Percentiles rank a stretch among this genome's conserved stretches.
Conservation (phyloP, 805 yeast species). For the Metschnikowia chrysomelidarum region DNA sequence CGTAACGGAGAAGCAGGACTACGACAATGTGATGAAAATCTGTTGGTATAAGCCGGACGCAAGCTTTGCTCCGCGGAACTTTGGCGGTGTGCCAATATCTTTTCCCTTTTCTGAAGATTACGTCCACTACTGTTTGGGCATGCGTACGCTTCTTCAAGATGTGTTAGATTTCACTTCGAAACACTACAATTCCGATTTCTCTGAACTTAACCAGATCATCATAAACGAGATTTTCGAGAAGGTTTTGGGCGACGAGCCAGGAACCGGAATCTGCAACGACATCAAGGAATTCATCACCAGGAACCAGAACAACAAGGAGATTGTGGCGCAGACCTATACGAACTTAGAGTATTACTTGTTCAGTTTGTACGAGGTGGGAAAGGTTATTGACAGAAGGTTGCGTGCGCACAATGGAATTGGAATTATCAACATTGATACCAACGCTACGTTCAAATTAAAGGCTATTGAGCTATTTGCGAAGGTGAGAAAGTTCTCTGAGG, state of each 20-base stretch:
- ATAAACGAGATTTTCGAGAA: constrained; percentile 62
- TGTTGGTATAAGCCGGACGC: constrained; percentile 68
- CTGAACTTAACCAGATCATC: constrained; percentile 55
- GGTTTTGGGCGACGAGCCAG: constrained; percentile 51
- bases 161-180: constrained; percentile 63
- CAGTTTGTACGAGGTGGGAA: constrained; percentile 70
- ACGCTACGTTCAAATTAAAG: constrained; percentile 38
- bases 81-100: constrained; percentile 56
- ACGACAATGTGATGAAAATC: constrained; percentile 58
- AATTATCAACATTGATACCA: constrained; percentile 38
- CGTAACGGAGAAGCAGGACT: constrained; percentile 57
- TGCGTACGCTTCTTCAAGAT: constrained; percentile 62
- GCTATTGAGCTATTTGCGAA: constrained; percentile 55
- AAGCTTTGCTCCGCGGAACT: constrained; percentile 40
- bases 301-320: constrained; percentile 78
- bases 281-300: constrained; percentile 58
- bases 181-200: constrained; percentile 61
- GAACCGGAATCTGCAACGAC: constrained; percentile 57
- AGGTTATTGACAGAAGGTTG: constrained; percentile 37
- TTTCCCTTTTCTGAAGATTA: constrained; percentile 85
- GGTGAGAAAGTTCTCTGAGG: constrained; percentile 72
- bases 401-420: constrained; percentile 39
- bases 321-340: constrained; percentile 82
- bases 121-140: constrained; percentile 78
- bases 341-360: constrained; percentile 83